These are phyloP conservation scores for Fraxinus dipetala DNA, from an alignment of 305 asterid genomes.

Conservation along the genomic window DNA sequence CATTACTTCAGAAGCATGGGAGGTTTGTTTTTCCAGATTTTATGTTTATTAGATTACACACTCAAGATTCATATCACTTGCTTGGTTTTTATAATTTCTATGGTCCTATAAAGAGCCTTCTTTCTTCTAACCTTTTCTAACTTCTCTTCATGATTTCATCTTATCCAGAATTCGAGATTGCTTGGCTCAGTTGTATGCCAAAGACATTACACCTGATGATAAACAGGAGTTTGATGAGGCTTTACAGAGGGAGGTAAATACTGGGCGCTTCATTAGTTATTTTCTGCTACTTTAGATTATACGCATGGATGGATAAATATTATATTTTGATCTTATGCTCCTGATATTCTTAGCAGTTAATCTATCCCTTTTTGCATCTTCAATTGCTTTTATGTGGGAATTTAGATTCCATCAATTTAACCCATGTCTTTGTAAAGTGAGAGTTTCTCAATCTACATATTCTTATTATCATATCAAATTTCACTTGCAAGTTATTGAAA, in stretches of 20 bases:
- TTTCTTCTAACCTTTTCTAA: neutral
- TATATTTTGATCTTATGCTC: neutral
- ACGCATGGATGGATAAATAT: neutral
- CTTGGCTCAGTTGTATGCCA: slow-evolving; percentile 34
- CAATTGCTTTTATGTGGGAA: neutral
- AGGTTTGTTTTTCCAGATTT: slow-evolving; percentile 30
- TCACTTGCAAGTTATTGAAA: neutral
- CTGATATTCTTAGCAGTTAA: neutral
- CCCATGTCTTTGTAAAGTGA: neutral
- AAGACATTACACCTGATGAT: slow-evolving; percentile 35
- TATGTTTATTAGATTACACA: neutral
- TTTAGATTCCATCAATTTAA: neutral
- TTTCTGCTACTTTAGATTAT: neutral
- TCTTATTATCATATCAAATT: neutral
- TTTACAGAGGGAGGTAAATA: slow-evolving; percentile 30
- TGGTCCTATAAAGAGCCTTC: neutral
- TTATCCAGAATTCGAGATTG: slow-evolving; percentile 29
- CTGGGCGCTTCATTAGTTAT: neutral
- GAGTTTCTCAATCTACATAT: neutral
- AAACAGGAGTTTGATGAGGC: slow-evolving; percentile 37
- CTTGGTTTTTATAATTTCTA: neutral
- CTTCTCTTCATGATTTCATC: neutral
- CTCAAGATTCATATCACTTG: neutral
- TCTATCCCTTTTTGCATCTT: neutral
- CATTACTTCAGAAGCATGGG: slow-evolving; percentile 52